Evolutionary conservation across 257 asterid species (phyloP).

Genomic region (Apocynum venetum): DNA sequence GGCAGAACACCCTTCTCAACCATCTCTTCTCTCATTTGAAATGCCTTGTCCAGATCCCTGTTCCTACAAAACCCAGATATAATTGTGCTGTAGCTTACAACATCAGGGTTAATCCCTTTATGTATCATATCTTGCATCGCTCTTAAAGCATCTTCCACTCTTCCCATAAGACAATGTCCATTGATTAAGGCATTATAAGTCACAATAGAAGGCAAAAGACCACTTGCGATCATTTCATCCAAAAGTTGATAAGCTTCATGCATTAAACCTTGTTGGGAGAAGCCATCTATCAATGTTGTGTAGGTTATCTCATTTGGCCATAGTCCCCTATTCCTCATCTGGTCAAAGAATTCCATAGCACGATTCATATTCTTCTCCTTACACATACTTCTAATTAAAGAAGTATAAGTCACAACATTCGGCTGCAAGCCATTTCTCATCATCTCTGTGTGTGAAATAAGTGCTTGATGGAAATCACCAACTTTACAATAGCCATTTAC

Average conservation of each 20-base stretch:
- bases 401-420: conserved; percentile 74
- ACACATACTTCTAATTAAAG: conserved; percentile 74
- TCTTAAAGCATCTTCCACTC: conserved; percentile 50
- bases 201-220: conserved; percentile 65
- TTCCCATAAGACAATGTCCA: conserved; percentile 70
- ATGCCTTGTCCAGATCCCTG: conserved; percentile 60
- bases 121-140: conserved; percentile 46
- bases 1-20: conserved; percentile 56
- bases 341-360: conserved; percentile 70
- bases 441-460: conserved; percentile 76
- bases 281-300: conserved; percentile 79
- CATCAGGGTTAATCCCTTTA: conserved; percentile 63
- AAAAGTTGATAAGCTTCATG: conserved; percentile 60
- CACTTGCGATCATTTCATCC: conserved; percentile 50
- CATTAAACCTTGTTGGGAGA: conserved; percentile 71
- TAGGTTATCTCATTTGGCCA: conserved; percentile 75
- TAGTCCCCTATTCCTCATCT: conserved; percentile 64
- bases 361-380: conserved; percentile 58
- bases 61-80: conserved; percentile 61
- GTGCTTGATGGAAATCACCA: conserved; percentile 80
- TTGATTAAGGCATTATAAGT: conserved; percentile 77
- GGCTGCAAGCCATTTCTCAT: conserved; percentile 76
- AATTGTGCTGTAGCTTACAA: conserved; percentile 73
- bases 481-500: conserved; percentile 76
- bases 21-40: conserved; percentile 64